Conservation (phyloP, 208 protist genomes). For the Leishmania mexicana region DNA sequence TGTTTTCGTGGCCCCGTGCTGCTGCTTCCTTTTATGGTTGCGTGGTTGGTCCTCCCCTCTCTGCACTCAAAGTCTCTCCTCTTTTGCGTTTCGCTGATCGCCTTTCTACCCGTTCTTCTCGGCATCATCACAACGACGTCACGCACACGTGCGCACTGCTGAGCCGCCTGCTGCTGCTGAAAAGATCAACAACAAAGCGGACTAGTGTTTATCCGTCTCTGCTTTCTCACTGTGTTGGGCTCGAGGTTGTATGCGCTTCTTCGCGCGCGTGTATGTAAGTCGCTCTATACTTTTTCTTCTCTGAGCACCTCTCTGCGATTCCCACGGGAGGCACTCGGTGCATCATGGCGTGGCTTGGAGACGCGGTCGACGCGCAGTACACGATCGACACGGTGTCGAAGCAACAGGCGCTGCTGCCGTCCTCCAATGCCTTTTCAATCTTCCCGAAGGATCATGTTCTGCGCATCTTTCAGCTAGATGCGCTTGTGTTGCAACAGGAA, state of each 20-base stretch:
- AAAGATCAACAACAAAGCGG: not conserved
- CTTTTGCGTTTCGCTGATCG: not conserved
- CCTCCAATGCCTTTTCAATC: conserved; percentile 69
- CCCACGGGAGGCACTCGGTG: not conserved
- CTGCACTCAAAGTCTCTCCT: not conserved
- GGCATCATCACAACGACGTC: not conserved
- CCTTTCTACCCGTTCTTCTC: not conserved
- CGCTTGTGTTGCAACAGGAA: conserved; percentile 72
- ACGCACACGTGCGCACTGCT: not conserved
- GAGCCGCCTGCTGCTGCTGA: not conserved
- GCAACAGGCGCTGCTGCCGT: conserved; percentile 71
- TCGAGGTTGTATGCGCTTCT: not conserved
- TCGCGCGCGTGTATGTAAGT: not conserved
- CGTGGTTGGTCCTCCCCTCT: not conserved
- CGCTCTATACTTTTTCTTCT: not conserved
- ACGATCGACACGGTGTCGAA: conserved; percentile 79
- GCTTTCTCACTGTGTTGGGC: not conserved
- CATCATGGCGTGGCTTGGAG: conserved; percentile 67
- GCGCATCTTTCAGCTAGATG: conserved; percentile 84
- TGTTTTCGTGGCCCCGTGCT: not conserved
- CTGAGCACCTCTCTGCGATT: not conserved
- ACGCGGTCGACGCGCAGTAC: conserved; percentile 67
- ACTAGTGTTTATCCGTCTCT: not conserved
- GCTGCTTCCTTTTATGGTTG: not conserved
- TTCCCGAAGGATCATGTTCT: conserved; percentile 80